Conservation (phyloP, 2,329 filamentous ascomycete species). For the Fusarium sp. region DNA sequence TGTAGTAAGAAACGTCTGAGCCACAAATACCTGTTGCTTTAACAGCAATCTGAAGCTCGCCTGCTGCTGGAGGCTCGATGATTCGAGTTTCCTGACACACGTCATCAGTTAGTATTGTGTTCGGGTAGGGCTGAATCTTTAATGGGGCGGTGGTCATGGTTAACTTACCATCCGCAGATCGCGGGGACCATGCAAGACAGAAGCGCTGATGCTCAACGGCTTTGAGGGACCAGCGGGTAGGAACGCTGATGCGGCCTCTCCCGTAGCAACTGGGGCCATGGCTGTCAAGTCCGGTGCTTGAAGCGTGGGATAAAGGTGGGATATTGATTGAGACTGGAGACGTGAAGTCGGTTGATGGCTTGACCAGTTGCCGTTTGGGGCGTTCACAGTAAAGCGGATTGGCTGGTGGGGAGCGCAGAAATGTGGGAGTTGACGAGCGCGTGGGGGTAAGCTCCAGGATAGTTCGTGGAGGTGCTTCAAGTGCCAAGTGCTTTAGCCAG, state of each 20-base stretch:
- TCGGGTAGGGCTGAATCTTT: conserved; percentile 41
- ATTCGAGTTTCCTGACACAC: conserved; percentile 61
- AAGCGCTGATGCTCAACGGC: conserved; percentile 61
- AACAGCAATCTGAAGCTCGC: conserved; percentile 74
- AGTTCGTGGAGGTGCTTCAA: conserved; percentile 40
- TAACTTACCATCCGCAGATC: conserved; percentile 68
- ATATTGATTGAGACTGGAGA: conserved; percentile 45
- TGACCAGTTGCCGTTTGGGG: conserved; percentile 51
- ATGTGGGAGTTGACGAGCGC: conserved; percentile 45
- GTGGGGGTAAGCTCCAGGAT: conserved; percentile 47
- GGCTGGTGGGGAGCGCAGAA: conserved; percentile 41
- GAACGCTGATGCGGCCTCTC: conserved; percentile 58
- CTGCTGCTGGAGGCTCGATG: conserved; percentile 59
- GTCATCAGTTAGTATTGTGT: conserved; percentile 29
- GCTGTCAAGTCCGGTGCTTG: conserved; percentile 46
- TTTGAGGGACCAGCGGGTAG: conserved; percentile 57
- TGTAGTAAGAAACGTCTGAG: conserved; percentile 78
- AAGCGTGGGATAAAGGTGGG: conserved; percentile 73
- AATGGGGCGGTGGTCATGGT: conserved; percentile 10
- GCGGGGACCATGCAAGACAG: conserved; percentile 67
- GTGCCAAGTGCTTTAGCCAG: conserved; percentile 38
- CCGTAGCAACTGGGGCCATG: conserved; percentile 65
- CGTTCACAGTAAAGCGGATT: conserved; percentile 44
- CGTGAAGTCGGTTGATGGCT: conserved; percentile 45
- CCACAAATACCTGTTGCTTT: conserved; percentile 76